Conservation (phyloP, 352 stramenopile genomes). For the Globisporangium abappressorium region DNA sequence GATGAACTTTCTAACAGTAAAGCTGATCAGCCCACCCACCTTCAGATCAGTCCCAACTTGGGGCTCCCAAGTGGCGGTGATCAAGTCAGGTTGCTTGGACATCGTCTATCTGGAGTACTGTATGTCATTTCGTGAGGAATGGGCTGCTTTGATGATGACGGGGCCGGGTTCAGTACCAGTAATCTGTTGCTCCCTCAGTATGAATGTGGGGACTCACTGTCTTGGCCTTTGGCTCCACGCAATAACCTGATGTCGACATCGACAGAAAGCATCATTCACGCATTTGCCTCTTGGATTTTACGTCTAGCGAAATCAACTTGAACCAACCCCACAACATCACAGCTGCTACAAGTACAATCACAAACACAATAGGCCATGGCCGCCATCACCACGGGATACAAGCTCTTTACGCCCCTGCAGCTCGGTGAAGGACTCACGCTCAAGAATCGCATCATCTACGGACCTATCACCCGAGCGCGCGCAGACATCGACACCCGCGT, state of each 20-base stretch:
- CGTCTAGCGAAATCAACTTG: neutral
- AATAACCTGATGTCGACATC: neutral
- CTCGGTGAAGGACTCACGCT: neutral
- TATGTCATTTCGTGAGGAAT: too few relatives aligned
- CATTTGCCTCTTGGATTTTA: neutral
- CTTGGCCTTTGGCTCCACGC: neutral
- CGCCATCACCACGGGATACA: neutral
- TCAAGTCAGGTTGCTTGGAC: neutral
- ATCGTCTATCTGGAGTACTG: too few relatives aligned
- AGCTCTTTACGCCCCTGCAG: neutral
- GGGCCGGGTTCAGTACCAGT: neutral
- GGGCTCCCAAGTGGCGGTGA: too few relatives aligned
- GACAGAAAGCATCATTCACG: neutral
- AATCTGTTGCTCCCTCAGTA: neutral
- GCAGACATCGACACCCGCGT: neutral
- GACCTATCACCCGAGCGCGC: neutral
- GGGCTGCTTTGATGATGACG: neutral
- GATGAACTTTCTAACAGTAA: too few relatives aligned
- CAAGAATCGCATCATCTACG: conserved; percentile 2
- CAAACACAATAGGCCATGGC: neutral
- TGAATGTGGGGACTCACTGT: too few relatives aligned
- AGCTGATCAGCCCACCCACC: too few relatives aligned
- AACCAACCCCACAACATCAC: too few relatives aligned
- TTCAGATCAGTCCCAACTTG: too few relatives aligned
- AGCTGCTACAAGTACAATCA: neutral